Evolutionary conservation across 108 stramenopile genomes (phyloP), one percentile per base, ranked within the genome.

Genomic region (Cyclotella sp.): DNA sequence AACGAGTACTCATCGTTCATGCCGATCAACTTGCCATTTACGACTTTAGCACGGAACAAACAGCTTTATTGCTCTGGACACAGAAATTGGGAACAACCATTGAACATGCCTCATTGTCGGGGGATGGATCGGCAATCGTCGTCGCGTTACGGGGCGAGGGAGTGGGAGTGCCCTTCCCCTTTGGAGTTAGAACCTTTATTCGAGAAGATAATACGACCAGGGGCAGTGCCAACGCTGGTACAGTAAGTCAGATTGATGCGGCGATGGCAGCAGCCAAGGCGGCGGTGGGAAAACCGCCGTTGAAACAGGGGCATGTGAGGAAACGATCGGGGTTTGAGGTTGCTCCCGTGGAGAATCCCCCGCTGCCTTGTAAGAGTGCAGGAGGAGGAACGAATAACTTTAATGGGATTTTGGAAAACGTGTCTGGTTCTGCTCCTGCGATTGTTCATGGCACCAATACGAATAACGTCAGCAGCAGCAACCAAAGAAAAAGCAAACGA

Each of bases 61-160:
- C 73, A 42, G 90, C 87, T 30, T 57, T 77, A 39, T 64, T 93
- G 27, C 62, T 93, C n/a, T 95, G 94, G 94, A 91, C 89, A 15
- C 87, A 88, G n/a, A 60, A 81, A 26, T 40, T 91, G 46, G 79
- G 81, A 39, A 67, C 79, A 11, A 62, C 63, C 6, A 82, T 93
- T 47, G 65, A 75, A 0, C 71, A 81, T 3, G 90, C 88, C 16
- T 86, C 89, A 22, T 30, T 95, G 4, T 88, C 90, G 43, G 91
- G 94, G 14, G 90, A 95, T 62, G 94, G 89, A 57, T 80, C 85
- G 49, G 84, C 88, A 30, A 82, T 95, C 63, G 94, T 84, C 6
- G 65, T 81, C 2, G 88, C 86, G 18, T 28, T 92, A 53, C 61
- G 71, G 10, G 80, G 88, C 10, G 85, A 88, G 47, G 83, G 84